Percentiles rank a stretch among this genome's conserved stretches.
phyloP scores from a whole-genome alignment of 495 filamentous ascomycete species.

The Cenococcum geophilum region DNA sequence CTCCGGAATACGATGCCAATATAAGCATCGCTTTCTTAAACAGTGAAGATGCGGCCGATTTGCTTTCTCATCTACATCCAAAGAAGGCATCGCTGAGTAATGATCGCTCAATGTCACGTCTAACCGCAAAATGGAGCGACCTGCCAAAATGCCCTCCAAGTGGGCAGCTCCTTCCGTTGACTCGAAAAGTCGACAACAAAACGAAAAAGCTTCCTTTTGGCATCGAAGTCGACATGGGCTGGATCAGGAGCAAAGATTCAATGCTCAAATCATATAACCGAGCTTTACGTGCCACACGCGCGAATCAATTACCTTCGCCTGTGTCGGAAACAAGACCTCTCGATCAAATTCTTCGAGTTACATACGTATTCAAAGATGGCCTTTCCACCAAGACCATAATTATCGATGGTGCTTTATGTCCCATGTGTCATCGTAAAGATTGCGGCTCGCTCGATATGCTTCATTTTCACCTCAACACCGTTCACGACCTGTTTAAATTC shows the following conservation, averaged over 20 bases:
- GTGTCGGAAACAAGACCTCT: slow-evolving; percentile 4
- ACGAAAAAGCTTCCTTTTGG: slow-evolving; percentile 1
- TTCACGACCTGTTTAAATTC: slow-evolving; percentile 2
- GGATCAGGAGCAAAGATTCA: slow-evolving; percentile 3
- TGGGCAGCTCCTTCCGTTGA: neutral
- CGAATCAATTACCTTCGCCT: slow-evolving; percentile 4
- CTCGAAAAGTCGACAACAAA: neutral
- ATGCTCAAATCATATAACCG: slow-evolving; percentile 4
- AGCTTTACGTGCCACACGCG: neutral
- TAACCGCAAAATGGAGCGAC: slow-evolving; percentile 6
- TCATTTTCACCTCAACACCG: neutral
- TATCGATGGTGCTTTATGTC: neutral
- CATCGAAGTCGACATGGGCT: slow-evolving; percentile 8
- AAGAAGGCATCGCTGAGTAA: neutral
- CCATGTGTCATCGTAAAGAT: neutral
- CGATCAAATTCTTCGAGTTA: neutral
- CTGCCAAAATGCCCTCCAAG: slow-evolving; percentile 2
- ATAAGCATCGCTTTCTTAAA: neutral
- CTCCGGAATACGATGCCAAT: neutral
- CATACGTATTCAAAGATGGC: neutral
- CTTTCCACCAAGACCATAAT: neutral
- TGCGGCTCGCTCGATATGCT: neutral
- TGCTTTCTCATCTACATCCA: neutral
- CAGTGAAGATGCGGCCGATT: neutral
- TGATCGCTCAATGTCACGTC: neutral